Evolutionary conservation across 139 green algal species (phyloP).

Genomic region (Mychonastes homosphaera): DNA sequence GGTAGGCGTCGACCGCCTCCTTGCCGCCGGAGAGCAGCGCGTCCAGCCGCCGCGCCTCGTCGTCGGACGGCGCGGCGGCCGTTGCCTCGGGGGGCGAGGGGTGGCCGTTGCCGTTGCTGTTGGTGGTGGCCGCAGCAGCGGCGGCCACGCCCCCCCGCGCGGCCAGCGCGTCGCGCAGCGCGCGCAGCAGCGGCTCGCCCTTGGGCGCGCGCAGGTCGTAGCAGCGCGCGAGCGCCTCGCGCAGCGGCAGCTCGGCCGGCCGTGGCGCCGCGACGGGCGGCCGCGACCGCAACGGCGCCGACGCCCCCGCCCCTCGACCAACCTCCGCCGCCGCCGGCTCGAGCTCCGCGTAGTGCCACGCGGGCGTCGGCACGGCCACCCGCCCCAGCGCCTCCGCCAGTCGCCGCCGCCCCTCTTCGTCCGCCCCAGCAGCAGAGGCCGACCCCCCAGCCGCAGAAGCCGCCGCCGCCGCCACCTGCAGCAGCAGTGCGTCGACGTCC

Average conservation of each 20-base stretch:
- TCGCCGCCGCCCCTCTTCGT: conserved; percentile 56
- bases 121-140: too few species aligned
- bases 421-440: too few species aligned
- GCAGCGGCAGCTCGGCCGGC: conserved; percentile 29
- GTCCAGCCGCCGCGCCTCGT: conserved; percentile 11
- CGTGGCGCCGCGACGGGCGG: background rate
- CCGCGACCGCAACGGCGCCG: too few species aligned
- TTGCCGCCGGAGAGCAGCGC: conserved; percentile 20
- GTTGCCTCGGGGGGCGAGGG: conserved; percentile 7
- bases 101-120: too few species aligned
- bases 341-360: conserved; percentile 63
- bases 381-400: conserved; percentile 23
- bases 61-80: background rate
- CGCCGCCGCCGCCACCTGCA: too few species aligned
- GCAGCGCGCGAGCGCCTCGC: conserved; percentile 48
- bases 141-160: too few species aligned
- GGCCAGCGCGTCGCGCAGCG: conserved; percentile 4
- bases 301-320: too few species aligned
- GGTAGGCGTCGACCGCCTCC: conserved; percentile 32
- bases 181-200: conserved; percentile 21
- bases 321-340: too few species aligned
- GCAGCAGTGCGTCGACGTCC: too few species aligned
- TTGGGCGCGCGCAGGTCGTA: conserved; percentile 56
- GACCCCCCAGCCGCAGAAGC: too few species aligned
- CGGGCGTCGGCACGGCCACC: conserved; percentile 33